A percentile compares a stretch with the other conserved stretches of the same genome.
These are phyloP conservation scores for Suhomyces yuchorum DNA, from an alignment of 1,139 yeast genomes.

Conservation along the genomic window DNA sequence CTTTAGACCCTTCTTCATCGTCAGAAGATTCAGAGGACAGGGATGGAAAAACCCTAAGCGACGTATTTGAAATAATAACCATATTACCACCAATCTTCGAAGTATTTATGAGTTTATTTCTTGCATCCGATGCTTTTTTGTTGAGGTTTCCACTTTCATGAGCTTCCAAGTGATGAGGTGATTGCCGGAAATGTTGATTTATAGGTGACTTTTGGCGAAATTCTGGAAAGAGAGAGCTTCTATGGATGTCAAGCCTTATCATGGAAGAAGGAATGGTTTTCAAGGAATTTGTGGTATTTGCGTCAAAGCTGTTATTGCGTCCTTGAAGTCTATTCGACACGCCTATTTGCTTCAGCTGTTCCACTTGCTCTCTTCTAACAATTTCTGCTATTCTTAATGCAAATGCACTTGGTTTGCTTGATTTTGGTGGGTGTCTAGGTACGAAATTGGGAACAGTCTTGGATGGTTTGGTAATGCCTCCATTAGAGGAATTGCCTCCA, in stretches of 20 bases:
- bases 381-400: slow-evolving; percentile 6
- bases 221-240: neutral
- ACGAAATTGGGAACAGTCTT: neutral
- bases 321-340: neutral
- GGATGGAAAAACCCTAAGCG: slow-evolving; percentile 4
- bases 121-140: neutral
- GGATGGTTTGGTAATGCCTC: neutral
- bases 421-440: neutral
- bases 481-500: neutral
- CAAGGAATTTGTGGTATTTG: no score
- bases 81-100: slow-evolving; percentile 2
- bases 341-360: neutral
- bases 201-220: neutral
- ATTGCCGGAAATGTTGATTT: no score
- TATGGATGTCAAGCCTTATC: no score
- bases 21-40: slow-evolving; percentile 8
- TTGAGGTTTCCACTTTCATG: neutral
- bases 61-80: slow-evolving; percentile 4
- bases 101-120: neutral
- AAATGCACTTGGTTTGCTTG: neutral
- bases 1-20: slow-evolving; percentile 1
- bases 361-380: slow-evolving; percentile 5
- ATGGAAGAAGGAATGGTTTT: no score
- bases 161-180: no score
- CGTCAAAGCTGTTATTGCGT: no score